These are phyloP conservation scores for Fusarium metavorans DNA, from an alignment of 2,329 filamentous ascomycete genomes.

Conservation along the genomic window DNA sequence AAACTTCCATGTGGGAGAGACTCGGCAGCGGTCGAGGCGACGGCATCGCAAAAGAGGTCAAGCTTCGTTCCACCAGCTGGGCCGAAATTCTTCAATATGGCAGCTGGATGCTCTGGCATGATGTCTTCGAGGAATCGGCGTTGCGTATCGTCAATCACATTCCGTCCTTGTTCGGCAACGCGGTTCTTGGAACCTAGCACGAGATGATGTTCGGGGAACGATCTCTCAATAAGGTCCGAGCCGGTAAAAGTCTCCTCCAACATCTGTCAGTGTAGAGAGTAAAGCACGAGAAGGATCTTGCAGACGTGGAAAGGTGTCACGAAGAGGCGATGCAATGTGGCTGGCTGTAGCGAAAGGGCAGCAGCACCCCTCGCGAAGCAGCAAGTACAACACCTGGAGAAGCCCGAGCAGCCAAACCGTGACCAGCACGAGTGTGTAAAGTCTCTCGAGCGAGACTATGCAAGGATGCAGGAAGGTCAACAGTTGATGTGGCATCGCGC, in stretches of 20 bases:
- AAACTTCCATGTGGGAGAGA: not conserved
- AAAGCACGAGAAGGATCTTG: not conserved
- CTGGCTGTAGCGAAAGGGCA: not conserved
- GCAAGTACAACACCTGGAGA: not conserved
- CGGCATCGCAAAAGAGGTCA: not conserved
- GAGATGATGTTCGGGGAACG: not conserved
- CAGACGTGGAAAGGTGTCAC: not conserved
- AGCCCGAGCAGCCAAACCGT: not conserved
- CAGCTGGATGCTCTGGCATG: not conserved
- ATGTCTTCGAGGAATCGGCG: not conserved
- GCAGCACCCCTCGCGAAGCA: not conserved
- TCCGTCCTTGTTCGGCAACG: not conserved
- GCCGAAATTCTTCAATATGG: not conserved
- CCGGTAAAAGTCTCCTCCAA: not conserved
- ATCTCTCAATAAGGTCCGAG: not conserved
- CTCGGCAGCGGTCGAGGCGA: not conserved
- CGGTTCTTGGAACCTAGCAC: not conserved
- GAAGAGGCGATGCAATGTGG: not conserved
- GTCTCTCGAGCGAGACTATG: not conserved
- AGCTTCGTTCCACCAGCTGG: not conserved
- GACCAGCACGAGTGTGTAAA: no score
- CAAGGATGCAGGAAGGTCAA: not conserved
- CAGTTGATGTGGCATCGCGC: not conserved
- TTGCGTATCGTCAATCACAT: not conserved
- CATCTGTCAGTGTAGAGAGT: fast-evolving